Conservation (phyloP, 2,329 filamentous ascomycete species). For the Hawksworthiomyces lignivorus region DNA sequence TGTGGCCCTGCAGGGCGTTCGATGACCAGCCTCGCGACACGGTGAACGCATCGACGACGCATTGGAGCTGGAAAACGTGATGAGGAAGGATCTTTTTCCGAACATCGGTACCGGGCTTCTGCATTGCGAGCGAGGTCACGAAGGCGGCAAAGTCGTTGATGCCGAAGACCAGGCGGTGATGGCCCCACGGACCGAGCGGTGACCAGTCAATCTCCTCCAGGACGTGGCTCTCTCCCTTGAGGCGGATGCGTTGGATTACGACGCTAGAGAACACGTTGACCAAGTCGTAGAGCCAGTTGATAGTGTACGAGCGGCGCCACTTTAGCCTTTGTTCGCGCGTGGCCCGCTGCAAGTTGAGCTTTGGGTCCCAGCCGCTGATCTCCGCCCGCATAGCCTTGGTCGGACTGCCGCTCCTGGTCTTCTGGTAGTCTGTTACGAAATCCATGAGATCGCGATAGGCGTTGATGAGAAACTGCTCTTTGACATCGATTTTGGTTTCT, state of each 20-base stretch:
- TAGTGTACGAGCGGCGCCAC: constrained; percentile 41
- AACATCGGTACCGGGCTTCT: constrained; percentile 31
- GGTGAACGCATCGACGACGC: constrained; percentile 39
- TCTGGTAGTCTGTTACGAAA: constrained; percentile 38
- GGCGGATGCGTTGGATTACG: constrained; percentile 30
- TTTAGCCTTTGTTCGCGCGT: constrained; percentile 31
- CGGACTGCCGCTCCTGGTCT: constrained; percentile 36
- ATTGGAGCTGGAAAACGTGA: constrained; percentile 42
- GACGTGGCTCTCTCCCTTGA: constrained; percentile 25
- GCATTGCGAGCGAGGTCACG: constrained; percentile 37
- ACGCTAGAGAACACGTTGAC: constrained; percentile 36
- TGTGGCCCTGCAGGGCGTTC: constrained; percentile 24
- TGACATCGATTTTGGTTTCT: constrained; percentile 26
- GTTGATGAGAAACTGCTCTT: constrained; percentile 36
- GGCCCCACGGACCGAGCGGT: constrained; percentile 27
- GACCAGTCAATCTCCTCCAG: constrained; percentile 36
- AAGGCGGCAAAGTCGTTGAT: constrained; percentile 37
- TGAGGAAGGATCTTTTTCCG: constrained; percentile 34
- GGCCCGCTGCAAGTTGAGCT: constrained; percentile 28
- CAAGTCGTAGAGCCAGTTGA: constrained; percentile 45
- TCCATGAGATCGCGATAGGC: constrained; percentile 34
- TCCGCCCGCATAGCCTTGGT: constrained; percentile 34
- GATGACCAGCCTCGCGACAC: constrained; percentile 36
- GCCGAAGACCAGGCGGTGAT: constrained; percentile 33
- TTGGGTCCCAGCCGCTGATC: constrained; percentile 33